A percentile compares a stretch with the other conserved stretches of the same genome.
These are phyloP conservation scores for Halenospora varia DNA, from an alignment of 495 filamentous ascomycete genomes.

Conservation along the genomic window DNA sequence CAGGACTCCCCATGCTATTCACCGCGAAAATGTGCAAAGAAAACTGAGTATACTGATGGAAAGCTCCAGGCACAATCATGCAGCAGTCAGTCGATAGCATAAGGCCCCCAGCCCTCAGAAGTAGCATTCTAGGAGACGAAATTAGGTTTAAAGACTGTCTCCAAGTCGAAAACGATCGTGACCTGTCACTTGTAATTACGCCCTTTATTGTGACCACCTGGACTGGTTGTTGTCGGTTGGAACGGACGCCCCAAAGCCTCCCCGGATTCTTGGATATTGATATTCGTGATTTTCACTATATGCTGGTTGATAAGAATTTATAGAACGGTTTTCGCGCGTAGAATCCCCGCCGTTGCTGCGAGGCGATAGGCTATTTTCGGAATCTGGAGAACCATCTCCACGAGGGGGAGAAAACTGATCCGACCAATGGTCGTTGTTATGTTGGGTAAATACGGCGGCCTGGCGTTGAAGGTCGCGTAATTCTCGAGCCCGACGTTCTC, in stretches of 20 bases:
- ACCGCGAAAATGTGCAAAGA: not conserved
- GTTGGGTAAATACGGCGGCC: not conserved
- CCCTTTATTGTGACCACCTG: not conserved
- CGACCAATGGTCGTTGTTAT: not conserved
- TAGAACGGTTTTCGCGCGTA: not conserved
- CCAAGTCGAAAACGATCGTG: not conserved
- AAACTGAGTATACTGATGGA: not conserved
- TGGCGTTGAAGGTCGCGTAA: not conserved
- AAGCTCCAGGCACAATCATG: no score
- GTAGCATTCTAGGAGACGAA: no score
- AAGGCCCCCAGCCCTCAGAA: no score
- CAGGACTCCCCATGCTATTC: not conserved
- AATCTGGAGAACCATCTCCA: not conserved
- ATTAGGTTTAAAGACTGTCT: not conserved
- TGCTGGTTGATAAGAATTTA: not conserved
- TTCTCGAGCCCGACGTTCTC: not conserved
- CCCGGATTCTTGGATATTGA: not conserved
- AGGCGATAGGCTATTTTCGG: not conserved
- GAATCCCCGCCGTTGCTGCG: not conserved
- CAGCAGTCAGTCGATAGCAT: no score
- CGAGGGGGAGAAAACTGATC: not conserved
- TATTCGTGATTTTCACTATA: not conserved
- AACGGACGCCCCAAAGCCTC: not conserved
- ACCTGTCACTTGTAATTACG: not conserved
- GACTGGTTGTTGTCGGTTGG: not conserved